Evolutionary conservation across 257 asterid species (phyloP).

Genomic region (Salvia rosmarinus): DNA sequence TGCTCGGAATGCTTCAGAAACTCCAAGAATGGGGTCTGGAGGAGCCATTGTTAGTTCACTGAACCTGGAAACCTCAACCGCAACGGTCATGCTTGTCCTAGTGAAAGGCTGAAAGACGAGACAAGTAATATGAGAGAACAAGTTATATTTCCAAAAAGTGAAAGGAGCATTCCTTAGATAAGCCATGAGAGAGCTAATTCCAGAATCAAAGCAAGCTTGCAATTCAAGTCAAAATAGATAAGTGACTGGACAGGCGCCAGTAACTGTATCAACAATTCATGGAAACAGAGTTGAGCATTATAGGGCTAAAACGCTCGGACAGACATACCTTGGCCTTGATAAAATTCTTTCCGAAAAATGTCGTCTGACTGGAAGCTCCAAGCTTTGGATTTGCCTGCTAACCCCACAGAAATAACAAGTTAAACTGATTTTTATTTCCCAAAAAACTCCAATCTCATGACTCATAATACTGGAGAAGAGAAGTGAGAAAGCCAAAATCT

Average conservation of each 20-base stretch:
- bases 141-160: background rate
- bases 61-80: slow-evolving; percentile 69
- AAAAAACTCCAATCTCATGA: background rate
- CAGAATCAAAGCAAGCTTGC: background rate
- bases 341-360: slow-evolving; percentile 44
- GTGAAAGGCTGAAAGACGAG: slow-evolving; percentile 53
- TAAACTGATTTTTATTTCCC: background rate
- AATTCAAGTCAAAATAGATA: slow-evolving; percentile 1
- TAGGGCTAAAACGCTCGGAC: background rate
- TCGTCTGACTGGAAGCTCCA: slow-evolving; percentile 42
- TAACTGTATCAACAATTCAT: background rate
- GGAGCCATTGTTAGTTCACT: slow-evolving; percentile 86
- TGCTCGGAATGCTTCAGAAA: slow-evolving; percentile 96
- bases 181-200: slow-evolving; percentile 16
- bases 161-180: background rate
- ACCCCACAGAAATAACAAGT: slow-evolving; percentile 21
- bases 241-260: background rate
- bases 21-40: slow-evolving; percentile 97
- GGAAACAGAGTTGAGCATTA: background rate
- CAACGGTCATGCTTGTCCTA: slow-evolving; percentile 59
- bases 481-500: background rate
- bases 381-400: slow-evolving; percentile 52
- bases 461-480: no score
- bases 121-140: slow-evolving; percentile 10
- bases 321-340: slow-evolving; percentile 52